phyloP scores from a whole-genome alignment of 2,329 filamentous ascomycete species.

The Amylocarpus encephaloides region DNA sequence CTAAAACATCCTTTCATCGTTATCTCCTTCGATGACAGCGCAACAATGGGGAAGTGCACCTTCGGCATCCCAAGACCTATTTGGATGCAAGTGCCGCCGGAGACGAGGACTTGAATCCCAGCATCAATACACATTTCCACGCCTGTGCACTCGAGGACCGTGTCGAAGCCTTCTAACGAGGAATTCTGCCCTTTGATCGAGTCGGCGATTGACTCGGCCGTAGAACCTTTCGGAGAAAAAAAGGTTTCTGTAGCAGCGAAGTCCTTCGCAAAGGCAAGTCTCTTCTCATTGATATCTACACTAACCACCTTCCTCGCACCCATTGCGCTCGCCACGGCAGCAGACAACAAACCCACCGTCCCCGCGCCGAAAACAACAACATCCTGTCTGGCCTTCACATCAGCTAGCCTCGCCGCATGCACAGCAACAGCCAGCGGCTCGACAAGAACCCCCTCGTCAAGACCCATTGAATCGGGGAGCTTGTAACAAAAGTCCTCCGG shows the following conservation, averaged over 20 bases:
- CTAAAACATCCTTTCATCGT: constrained; percentile 45
- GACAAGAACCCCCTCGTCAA: constrained; percentile 47
- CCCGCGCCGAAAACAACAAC: constrained; percentile 45
- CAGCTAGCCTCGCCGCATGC: constrained; percentile 38
- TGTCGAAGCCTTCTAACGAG: constrained; percentile 41
- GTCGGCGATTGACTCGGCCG: constrained; percentile 34
- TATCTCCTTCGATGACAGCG: constrained; percentile 42
- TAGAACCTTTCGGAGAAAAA: constrained; percentile 27
- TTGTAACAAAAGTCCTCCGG: constrained; percentile 43
- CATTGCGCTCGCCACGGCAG: constrained; percentile 41
- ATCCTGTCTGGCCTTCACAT: constrained; percentile 36
- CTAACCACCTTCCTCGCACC: constrained; percentile 40
- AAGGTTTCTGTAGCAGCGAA: constrained; percentile 26
- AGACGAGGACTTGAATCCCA: constrained; percentile 39
- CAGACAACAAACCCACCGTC: constrained; percentile 42
- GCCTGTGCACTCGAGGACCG: constrained; percentile 44
- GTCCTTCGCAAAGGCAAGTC: constrained; percentile 37
- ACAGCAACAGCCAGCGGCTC: constrained; percentile 48
- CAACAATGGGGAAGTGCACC: constrained; percentile 45
- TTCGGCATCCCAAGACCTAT: constrained; percentile 33
- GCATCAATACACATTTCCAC: constrained; percentile 41
- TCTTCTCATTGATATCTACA: constrained; percentile 39
- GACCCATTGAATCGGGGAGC: constrained; percentile 38
- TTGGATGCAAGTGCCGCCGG: constrained; percentile 45
- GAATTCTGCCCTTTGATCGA: constrained; percentile 35